Conservation (phyloP, 192 early-diverging fungal genomes). For the Phycomyces nitens region DNA sequence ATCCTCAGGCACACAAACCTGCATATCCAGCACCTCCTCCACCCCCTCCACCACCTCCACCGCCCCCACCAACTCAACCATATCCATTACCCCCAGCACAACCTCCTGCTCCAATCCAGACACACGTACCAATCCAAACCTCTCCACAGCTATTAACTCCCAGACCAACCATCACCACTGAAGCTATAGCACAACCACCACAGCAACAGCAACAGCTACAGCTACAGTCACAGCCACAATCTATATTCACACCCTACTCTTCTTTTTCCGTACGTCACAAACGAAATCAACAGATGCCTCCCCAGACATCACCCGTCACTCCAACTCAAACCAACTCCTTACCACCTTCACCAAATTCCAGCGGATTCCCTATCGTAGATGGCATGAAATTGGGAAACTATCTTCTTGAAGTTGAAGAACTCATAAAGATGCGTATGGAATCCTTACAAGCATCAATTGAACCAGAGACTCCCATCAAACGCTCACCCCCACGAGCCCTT, state of each 20-base stretch:
- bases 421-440: neutral
- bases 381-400: slow-evolving; percentile 1
- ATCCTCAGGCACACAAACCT: neutral
- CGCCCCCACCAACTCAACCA: neutral
- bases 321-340: neutral
- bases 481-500: neutral
- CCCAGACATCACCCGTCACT: neutral
- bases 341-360: neutral
- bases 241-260: neutral
- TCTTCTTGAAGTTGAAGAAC: neutral
- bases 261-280: neutral
- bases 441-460: neutral
- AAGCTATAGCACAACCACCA: neutral
- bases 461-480: neutral
- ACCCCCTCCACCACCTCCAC: slow-evolving; percentile 4
- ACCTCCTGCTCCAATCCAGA: neutral
- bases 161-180: neutral
- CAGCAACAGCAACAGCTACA: neutral
- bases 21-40: neutral
- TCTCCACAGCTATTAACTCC: neutral
- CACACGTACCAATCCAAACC: neutral
- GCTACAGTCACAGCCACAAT: neutral
- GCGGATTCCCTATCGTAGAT: slow-evolving; percentile 1
- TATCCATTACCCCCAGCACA: neutral
- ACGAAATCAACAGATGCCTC: neutral